Evolutionary conservation across 2,329 filamentous ascomycete genomes (phyloP).

Genomic region (Colletotrichum sp.): DNA sequence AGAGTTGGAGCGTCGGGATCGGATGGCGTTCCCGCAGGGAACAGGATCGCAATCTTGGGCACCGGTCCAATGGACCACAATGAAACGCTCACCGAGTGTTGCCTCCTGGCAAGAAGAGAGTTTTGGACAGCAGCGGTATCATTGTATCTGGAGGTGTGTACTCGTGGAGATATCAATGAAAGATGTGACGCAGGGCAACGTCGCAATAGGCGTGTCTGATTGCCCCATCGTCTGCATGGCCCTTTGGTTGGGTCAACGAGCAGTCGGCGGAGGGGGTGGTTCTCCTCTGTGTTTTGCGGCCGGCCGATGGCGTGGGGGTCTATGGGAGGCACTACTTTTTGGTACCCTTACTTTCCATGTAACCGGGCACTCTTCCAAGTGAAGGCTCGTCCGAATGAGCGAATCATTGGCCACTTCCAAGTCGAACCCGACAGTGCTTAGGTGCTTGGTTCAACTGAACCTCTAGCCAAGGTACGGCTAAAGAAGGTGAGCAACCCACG

Average conservation of each 20-base stretch:
- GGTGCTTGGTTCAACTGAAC: neutral
- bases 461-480: neutral
- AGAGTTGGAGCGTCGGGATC: neutral
- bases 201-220: conserved; percentile 7
- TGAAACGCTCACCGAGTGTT: neutral
- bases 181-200: neutral
- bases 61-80: neutral
- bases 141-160: neutral
- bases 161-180: neutral
- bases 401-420: neutral
- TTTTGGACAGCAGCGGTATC: neutral
- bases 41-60: neutral
- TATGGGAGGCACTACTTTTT: neutral
- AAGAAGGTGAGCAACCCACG: neutral
- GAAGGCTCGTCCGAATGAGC: neutral
- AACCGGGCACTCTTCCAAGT: neutral
- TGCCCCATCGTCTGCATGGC: neutral
- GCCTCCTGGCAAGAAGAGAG: neutral
- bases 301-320: neutral
- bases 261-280: neutral
- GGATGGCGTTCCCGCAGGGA: neutral
- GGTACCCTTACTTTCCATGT: neutral
- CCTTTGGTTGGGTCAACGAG: neutral
- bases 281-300: neutral
- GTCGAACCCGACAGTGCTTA: neutral